Conservation (phyloP, 257 asterid genomes). For the Solanum sejunctum region DNA sequence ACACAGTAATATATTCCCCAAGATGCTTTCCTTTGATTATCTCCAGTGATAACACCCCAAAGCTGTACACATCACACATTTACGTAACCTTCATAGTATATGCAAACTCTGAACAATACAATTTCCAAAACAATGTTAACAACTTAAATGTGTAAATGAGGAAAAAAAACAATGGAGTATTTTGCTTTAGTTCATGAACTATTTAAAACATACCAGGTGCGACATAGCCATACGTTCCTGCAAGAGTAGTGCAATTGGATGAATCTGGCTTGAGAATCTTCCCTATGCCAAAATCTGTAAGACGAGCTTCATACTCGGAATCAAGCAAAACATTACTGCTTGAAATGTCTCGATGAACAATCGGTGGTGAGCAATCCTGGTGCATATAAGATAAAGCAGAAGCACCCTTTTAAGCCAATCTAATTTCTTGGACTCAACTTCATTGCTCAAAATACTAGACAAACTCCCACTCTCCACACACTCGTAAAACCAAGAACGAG, state of each 20-base stretch:
- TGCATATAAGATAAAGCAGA: neutral
- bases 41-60: conserved; percentile 2
- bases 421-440: neutral
- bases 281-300: neutral
- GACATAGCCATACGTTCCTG: too few species aligned
- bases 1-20: neutral
- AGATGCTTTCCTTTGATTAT: neutral
- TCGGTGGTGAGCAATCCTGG: neutral
- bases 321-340: neutral
- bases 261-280: too few species aligned
- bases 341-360: neutral
- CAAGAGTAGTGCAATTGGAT: too few species aligned
- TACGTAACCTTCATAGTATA: neutral
- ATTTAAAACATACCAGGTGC: neutral
- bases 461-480: neutral
- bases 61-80: conserved; percentile 5
- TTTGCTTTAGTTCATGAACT: neutral
- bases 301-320: neutral
- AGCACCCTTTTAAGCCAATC: neutral
- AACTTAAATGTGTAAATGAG: neutral
- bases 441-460: neutral
- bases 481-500: neutral
- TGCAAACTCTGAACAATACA: neutral
- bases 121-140: neutral
- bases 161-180: neutral